A percentile compares a stretch with the other conserved stretches of the same genome.
Evolutionary conservation across 768 basidiomycete genomes (phyloP).

Genomic region (Trametes meyenii): DNA sequence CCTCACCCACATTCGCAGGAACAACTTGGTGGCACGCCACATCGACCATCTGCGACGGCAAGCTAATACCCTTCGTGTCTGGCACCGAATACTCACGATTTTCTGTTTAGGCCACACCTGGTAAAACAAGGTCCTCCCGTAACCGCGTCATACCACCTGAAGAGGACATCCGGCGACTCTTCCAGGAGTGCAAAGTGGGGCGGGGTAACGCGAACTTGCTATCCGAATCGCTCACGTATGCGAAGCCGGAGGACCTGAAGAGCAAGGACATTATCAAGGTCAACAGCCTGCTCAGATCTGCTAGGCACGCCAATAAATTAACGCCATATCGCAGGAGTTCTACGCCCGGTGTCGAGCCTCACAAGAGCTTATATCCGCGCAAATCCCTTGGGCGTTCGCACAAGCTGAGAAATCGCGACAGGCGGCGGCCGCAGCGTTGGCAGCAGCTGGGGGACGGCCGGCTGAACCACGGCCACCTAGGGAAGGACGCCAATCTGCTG

Average conservation of each 20-base stretch:
- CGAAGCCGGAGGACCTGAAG: slow-evolving; percentile 71
- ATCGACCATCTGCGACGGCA: slow-evolving; percentile 22
- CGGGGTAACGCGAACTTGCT: slow-evolving; percentile 79
- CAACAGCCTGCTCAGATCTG: slow-evolving; percentile 23
- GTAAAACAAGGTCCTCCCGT: slow-evolving; percentile 32
- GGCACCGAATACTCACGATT: neutral
- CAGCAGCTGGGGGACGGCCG: neutral
- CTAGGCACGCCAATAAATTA: neutral
- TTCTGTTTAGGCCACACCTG: slow-evolving; percentile 8
- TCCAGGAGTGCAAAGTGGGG: slow-evolving; percentile 85
- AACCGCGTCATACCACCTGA: slow-evolving; percentile 66
- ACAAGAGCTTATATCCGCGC: slow-evolving; percentile 82
- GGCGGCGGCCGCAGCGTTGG: slow-evolving; percentile 5
- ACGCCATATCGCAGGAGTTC: slow-evolving; percentile 67
- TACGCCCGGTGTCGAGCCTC: slow-evolving; percentile 76
- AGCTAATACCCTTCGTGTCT: neutral
- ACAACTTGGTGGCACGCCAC: neutral
- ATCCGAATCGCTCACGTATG: slow-evolving; percentile 67
- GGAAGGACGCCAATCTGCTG: slow-evolving; percentile 18
- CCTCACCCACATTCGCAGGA: neutral
- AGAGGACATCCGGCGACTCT: slow-evolving; percentile 81
- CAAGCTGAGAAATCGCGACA: slow-evolving; percentile 72
- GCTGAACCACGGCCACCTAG: slow-evolving; percentile 1
- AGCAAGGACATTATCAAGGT: slow-evolving; percentile 69
- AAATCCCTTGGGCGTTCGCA: slow-evolving; percentile 90